Conservation (phyloP, 305 asterid genomes). For the Solanum hybrid region DNA sequence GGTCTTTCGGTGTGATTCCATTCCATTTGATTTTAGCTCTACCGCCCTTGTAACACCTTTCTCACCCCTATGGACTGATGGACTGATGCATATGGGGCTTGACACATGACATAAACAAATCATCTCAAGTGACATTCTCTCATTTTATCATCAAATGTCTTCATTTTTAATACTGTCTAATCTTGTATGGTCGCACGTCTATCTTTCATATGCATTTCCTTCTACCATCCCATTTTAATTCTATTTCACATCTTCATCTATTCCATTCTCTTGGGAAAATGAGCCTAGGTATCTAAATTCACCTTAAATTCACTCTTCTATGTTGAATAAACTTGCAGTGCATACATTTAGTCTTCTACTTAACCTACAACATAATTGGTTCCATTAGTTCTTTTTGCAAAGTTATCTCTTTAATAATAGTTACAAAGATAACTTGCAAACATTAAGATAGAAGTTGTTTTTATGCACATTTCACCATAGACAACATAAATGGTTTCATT, state of each 20-base stretch:
- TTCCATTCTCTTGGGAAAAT: neutral
- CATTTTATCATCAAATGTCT: neutral
- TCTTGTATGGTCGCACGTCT: neutral
- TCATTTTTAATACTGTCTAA: neutral
- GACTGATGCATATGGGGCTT: neutral
- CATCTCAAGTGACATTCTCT: neutral
- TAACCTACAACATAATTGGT: neutral
- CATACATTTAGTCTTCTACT: neutral
- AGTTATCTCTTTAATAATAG: neutral
- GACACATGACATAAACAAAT: neutral
- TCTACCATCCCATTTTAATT: neutral
- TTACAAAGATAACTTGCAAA: neutral
- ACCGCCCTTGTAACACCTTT: neutral
- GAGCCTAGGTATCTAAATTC: neutral
- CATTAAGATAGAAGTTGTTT: neutral
- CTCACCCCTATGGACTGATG: neutral
- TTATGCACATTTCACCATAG: neutral
- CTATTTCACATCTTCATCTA: neutral
- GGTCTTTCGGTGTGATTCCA: neutral
- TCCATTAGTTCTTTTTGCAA: neutral
- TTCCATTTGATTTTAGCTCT: neutral
- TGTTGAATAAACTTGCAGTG: neutral
- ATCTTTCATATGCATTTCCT: neutral
- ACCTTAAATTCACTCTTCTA: neutral
- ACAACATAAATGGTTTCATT: neutral